These are phyloP conservation scores for Lenzites betulinus DNA, from an alignment of 768 basidiomycete species.

Conservation along the genomic window DNA sequence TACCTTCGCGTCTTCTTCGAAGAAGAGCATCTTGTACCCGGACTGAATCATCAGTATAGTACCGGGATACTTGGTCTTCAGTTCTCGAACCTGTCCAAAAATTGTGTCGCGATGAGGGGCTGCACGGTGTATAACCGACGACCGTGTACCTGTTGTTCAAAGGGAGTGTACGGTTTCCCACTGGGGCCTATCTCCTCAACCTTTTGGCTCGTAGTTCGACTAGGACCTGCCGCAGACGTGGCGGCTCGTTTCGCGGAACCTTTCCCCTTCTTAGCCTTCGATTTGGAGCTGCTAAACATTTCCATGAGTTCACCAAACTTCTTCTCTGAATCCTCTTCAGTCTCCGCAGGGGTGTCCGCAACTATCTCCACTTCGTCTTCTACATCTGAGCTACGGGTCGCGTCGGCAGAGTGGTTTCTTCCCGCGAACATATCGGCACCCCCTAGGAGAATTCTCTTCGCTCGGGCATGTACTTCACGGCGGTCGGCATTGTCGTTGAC, in stretches of 20 bases:
- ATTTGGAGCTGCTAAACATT: slow-evolving; percentile 42
- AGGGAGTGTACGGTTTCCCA: slow-evolving; percentile 71
- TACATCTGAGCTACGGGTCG: neutral
- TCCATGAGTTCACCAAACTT: slow-evolving; percentile 50
- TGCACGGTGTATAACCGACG: neutral
- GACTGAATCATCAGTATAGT: slow-evolving; percentile 78
- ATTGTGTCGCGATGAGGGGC: neutral
- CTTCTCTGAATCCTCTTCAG: slow-evolving; percentile 46
- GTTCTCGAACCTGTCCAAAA: slow-evolving; percentile 33
- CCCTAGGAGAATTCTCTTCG: slow-evolving; percentile 52
- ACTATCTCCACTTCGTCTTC: neutral
- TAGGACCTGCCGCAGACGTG: neutral
- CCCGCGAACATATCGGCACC: slow-evolving; percentile 42
- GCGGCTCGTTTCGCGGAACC: slow-evolving; percentile 21
- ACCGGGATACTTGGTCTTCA: slow-evolving; percentile 67
- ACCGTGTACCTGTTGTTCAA: slow-evolving; percentile 66
- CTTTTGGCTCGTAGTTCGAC: slow-evolving; percentile 34
- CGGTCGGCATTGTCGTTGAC: slow-evolving; percentile 17
- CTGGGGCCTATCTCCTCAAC: slow-evolving; percentile 59
- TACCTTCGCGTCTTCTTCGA: slow-evolving; percentile 81
- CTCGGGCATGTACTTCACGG: slow-evolving; percentile 40
- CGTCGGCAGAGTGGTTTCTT: neutral
- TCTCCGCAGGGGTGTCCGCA: slow-evolving; percentile 3
- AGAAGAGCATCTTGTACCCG: slow-evolving; percentile 85
- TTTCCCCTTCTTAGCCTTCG: slow-evolving; percentile 31